Percentiles rank a stretch among this genome's conserved stretches.
These are phyloP conservation scores for Dendrobium chrysotoxum DNA, from an alignment of 106 monocot genomes.

Conservation along the genomic window DNA sequence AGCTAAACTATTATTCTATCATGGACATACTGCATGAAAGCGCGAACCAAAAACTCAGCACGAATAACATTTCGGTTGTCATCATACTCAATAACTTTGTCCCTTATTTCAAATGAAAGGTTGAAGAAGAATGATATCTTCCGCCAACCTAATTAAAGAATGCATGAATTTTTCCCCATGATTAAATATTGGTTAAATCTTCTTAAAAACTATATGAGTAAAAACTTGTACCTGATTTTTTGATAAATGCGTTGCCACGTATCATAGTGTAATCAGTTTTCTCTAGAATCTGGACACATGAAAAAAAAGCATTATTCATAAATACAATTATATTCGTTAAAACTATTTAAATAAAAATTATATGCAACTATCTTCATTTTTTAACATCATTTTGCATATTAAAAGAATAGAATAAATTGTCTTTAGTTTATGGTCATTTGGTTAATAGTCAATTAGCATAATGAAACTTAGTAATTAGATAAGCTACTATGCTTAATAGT, in stretches of 20 bases:
- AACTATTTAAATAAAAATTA: not conserved
- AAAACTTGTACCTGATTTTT: conserved; percentile 67
- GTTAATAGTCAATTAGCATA: not conserved
- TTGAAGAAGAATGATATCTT: conserved; percentile 96
- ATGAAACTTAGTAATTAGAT: not conserved
- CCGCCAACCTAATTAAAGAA: conserved; percentile 70
- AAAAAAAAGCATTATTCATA: not conserved
- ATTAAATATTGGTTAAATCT: not conserved
- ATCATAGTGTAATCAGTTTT: conserved; percentile 87
- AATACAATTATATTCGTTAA: not conserved
- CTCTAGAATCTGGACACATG: conserved; percentile 68
- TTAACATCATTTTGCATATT: not conserved
- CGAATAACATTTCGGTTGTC: conserved; percentile 79
- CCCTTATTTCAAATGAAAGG: conserved; percentile 90
- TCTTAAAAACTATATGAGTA: not conserved
- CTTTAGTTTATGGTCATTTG: not conserved
- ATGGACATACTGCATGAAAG: conserved; percentile 82
- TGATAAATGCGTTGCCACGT: conserved; percentile 70
- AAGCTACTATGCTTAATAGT: not conserved
- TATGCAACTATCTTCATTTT: not conserved
- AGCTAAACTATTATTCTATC: conserved; percentile 1
- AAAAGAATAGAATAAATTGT: not conserved
- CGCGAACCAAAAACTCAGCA: conserved; percentile 88
- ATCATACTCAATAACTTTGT: conserved; percentile 86
- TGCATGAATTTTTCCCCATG: not conserved